phyloP scores from a whole-genome alignment of 495 filamentous ascomycete genomes.

The Margaritispora aquatica region DNA sequence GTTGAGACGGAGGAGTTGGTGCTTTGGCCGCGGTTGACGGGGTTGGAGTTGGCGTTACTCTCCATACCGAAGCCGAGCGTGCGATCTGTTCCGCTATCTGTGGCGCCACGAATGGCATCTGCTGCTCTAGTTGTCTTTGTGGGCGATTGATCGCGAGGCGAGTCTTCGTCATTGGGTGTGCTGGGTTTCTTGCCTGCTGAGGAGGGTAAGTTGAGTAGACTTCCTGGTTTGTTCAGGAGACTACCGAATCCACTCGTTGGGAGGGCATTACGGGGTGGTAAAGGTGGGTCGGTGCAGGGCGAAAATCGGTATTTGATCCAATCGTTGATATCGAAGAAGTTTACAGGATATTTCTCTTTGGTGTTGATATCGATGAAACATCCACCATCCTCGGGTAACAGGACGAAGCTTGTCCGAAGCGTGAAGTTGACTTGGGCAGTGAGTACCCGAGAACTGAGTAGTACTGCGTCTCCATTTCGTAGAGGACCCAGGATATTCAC shows the following conservation, averaged over 20 bases:
- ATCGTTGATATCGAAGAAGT: conserved; percentile 75
- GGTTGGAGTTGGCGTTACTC: conserved; percentile 29
- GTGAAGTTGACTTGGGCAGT: conserved; percentile 95
- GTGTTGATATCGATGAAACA: conserved; percentile 85
- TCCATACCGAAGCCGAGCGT: conserved; percentile 43
- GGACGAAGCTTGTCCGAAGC: conserved; percentile 75
- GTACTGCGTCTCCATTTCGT: conserved; percentile 84
- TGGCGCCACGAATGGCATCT: conserved; percentile 21
- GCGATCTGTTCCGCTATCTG: conserved; percentile 32
- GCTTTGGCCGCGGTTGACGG: conserved; percentile 12
- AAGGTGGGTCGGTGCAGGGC: conserved; percentile 61
- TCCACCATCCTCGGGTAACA: conserved; percentile 81
- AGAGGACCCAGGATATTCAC: conserved; percentile 89
- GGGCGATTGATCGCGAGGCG: neutral
- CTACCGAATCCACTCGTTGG: conserved; percentile 9
- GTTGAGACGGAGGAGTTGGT: conserved; percentile 34
- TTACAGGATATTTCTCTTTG: conserved; percentile 71
- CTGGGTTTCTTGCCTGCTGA: conserved; percentile 23
- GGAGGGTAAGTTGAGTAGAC: conserved; percentile 21
- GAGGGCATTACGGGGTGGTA: conserved; percentile 35
- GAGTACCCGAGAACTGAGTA: conserved; percentile 83
- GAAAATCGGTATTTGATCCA: conserved; percentile 79
- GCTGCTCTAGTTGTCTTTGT: conserved; percentile 24
- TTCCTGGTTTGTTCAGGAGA: conserved; percentile 16
- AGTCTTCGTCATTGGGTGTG: conserved; percentile 24